These are phyloP conservation scores for Mycotypha africana DNA, from an alignment of 371 early-diverging fungal species.

Conservation along the genomic window DNA sequence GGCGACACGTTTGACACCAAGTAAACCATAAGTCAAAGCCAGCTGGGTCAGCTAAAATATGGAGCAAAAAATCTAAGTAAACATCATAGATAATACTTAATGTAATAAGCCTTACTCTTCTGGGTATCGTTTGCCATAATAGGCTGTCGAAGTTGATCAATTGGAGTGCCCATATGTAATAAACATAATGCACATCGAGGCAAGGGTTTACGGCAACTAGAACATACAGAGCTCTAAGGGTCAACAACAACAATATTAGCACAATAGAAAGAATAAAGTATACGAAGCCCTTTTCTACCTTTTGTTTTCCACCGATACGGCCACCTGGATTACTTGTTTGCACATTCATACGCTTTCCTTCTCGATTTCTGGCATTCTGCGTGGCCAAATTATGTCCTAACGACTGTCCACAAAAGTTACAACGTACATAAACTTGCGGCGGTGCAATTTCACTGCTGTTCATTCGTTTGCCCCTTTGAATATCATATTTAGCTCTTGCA, in stretches of 20 bases:
- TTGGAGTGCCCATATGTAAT: constrained; percentile 79
- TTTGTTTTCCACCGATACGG: constrained; percentile 37
- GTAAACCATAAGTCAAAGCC: constrained; percentile 93
- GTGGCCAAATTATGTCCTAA: constrained; percentile 60
- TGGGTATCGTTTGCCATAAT: constrained; percentile 42
- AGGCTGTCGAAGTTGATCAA: constrained; percentile 42
- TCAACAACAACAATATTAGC: neutral
- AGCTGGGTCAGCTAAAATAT: constrained; percentile 35
- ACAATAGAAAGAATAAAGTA: too few species aligned
- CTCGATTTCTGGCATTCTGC: constrained; percentile 49
- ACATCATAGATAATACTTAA: neutral
- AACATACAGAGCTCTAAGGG: constrained; percentile 70
- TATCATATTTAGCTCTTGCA: constrained; percentile 83
- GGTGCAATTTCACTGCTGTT: constrained; percentile 58
- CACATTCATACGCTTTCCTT: constrained; percentile 53
- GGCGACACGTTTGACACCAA: constrained; percentile 96
- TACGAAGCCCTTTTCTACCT: too few species aligned
- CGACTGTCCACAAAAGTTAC: constrained; percentile 84
- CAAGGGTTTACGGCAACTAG: constrained; percentile 80
- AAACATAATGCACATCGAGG: constrained; percentile 93
- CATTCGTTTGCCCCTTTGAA: constrained; percentile 67
- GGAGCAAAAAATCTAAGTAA: neutral
- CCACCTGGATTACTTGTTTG: constrained; percentile 40
- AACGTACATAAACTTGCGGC: constrained; percentile 84
- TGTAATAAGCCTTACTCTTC: constrained; percentile 13